Conservation (phyloP, 768 basidiomycete species). For the Dentipellis fragilis region DNA sequence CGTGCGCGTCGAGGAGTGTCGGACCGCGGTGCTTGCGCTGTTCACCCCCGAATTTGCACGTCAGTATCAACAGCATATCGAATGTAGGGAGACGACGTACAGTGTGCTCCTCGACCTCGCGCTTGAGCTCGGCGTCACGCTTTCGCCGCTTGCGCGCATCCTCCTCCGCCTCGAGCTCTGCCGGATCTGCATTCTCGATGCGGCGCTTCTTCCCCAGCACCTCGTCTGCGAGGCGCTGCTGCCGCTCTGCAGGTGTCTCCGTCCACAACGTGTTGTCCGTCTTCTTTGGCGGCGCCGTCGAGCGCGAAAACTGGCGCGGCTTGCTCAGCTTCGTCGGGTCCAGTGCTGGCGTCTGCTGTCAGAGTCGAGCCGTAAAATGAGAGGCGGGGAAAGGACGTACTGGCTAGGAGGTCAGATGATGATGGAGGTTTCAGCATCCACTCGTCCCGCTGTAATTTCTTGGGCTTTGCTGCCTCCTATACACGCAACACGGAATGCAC, state of each 20-base stretch:
- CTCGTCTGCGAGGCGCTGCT: slow-evolving; percentile 88
- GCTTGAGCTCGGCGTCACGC: slow-evolving; percentile 59
- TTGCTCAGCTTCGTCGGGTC: slow-evolving; percentile 77
- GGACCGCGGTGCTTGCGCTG: slow-evolving; percentile 21
- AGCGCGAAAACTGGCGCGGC: slow-evolving; percentile 69
- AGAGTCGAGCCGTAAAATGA: not conserved
- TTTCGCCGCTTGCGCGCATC: slow-evolving; percentile 46
- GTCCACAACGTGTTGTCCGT: slow-evolving; percentile 81
- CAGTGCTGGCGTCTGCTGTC: slow-evolving; percentile 38
- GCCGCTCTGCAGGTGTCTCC: slow-evolving; percentile 89
- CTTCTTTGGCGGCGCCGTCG: slow-evolving; percentile 27
- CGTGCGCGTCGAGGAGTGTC: slow-evolving; percentile 24
- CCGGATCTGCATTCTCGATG: slow-evolving; percentile 39
- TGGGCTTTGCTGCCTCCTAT: slow-evolving; percentile 71
- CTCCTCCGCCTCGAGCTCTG: slow-evolving; percentile 28
- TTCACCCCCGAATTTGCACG: slow-evolving; percentile 9
- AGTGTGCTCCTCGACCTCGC: slow-evolving; percentile 72
- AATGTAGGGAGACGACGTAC: slow-evolving; percentile 28
- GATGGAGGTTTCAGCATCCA: slow-evolving; percentile 98
- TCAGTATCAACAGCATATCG: not conserved
- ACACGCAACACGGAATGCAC: not conserved
- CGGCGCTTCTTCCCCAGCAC: slow-evolving; percentile 84
- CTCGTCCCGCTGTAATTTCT: slow-evolving; percentile 75
- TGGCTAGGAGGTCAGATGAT: slow-evolving; percentile 64
- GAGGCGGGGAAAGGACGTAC: slow-evolving; percentile 34